These are phyloP conservation scores for Paramecium bursaria DNA, from an alignment of 73 alveolate species.

Conservation along the genomic window DNA sequence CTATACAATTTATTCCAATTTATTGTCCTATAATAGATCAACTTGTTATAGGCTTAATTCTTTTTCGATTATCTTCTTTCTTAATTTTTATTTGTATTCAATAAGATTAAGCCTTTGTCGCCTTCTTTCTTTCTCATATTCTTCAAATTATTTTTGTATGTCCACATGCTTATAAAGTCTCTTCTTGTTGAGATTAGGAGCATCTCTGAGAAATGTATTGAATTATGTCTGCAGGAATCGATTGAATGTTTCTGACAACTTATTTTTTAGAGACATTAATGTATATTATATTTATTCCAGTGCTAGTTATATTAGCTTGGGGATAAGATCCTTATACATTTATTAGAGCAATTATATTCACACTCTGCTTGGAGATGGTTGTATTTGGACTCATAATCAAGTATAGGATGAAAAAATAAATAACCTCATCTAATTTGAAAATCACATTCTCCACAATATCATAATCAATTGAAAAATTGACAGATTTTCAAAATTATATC, in stretches of 20 bases:
- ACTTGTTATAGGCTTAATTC: slow-evolving; percentile 42
- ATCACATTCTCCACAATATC: slow-evolving; percentile 10
- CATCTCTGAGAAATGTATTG: slow-evolving; percentile 62
- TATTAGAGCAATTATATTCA: background rate
- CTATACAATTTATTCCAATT: slow-evolving; percentile 40
- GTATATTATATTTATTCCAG: slow-evolving; percentile 2
- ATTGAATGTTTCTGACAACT: slow-evolving; percentile 61
- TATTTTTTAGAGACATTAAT: slow-evolving; percentile 63
- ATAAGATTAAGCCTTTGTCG: slow-evolving; percentile 64
- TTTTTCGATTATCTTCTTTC: slow-evolving; percentile 65
- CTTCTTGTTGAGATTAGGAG: slow-evolving; percentile 50
- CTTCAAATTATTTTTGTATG: slow-evolving; percentile 75
- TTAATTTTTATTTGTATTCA: slow-evolving; percentile 74
- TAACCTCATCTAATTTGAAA: slow-evolving; percentile 17
- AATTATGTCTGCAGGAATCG: slow-evolving; percentile 62
- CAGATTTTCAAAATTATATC: slow-evolving; percentile 42
- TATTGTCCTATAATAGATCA: slow-evolving; percentile 20
- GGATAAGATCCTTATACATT: background rate
- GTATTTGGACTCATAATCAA: too few species aligned
- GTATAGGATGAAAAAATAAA: slow-evolving; percentile 1
- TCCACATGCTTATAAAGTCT: slow-evolving; percentile 81
- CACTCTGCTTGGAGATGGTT: too few species aligned
- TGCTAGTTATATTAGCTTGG: background rate
- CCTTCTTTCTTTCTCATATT: slow-evolving; percentile 67
- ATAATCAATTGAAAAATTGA: background rate